Percentiles rank a stretch among this genome's conserved stretches.
Evolutionary conservation across 768 basidiomycete genomes (phyloP).

Genomic region (Suillus subalutaceus): DNA sequence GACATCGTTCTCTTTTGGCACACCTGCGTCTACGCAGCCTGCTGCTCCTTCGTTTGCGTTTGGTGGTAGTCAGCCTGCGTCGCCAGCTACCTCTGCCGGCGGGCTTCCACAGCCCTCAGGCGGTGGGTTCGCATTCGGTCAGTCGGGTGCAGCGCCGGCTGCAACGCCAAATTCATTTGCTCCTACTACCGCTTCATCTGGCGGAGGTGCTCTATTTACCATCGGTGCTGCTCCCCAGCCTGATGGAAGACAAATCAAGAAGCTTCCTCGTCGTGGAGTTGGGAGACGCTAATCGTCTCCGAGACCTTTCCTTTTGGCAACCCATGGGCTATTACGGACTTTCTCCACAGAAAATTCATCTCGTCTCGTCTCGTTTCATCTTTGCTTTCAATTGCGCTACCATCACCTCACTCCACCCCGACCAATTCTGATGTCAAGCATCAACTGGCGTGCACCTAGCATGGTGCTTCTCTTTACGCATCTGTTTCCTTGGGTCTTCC

Average conservation of each 20-base stretch:
- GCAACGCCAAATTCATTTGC: slow-evolving; percentile 50
- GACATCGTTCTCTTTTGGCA: slow-evolving; percentile 50
- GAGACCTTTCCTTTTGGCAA: slow-evolving; percentile 14
- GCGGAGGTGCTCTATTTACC: slow-evolving; percentile 49
- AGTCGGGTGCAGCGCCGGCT: slow-evolving; percentile 38
- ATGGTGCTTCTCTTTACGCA: slow-evolving; percentile 9
- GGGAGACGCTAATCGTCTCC: slow-evolving; percentile 24
- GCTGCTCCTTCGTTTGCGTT: slow-evolving; percentile 48
- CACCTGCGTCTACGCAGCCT: slow-evolving; percentile 40
- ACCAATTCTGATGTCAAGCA: slow-evolving; percentile 28
- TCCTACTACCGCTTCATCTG: slow-evolving; percentile 36
- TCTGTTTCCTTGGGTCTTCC: slow-evolving; percentile 11
- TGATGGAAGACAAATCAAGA: slow-evolving; percentile 50
- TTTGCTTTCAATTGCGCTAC: slow-evolving; percentile 23
- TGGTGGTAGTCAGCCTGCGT: slow-evolving; percentile 59
- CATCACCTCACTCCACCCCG: slow-evolving; percentile 13
- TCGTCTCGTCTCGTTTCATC: slow-evolving; percentile 10
- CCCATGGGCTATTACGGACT: slow-evolving; percentile 3
- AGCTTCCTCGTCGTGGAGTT: slow-evolving; percentile 49
- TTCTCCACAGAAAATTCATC: slow-evolving; percentile 3
- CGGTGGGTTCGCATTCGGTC: slow-evolving; percentile 43
- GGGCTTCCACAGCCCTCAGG: slow-evolving; percentile 37
- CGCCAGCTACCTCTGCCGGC: slow-evolving; percentile 48
- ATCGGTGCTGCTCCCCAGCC: slow-evolving; percentile 55
- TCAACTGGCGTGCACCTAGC: slow-evolving; percentile 20